These are phyloP conservation scores for Stephanodiscus minutulus DNA, from an alignment of 108 stramenopile species.

Conservation along the genomic window DNA sequence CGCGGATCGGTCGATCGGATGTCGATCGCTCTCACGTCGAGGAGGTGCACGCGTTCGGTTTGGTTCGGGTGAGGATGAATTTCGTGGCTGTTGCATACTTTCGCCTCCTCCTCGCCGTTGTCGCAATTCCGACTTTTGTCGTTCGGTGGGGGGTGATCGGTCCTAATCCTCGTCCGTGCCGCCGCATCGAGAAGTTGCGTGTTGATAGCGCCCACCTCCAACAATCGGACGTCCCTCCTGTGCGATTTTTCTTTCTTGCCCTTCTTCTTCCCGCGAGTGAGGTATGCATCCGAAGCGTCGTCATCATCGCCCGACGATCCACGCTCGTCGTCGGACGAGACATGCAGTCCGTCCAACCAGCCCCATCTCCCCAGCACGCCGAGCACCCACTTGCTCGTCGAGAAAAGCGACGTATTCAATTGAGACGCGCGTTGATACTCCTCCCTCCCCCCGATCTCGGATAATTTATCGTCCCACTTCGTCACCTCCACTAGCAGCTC, in stretches of 20 bases:
- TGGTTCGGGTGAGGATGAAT: background rate
- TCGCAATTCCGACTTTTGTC: constrained; percentile 6
- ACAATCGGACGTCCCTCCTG: constrained; percentile 61
- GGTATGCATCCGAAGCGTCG: background rate
- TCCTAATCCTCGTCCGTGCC: constrained; percentile 40
- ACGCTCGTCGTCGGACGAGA: constrained; percentile 4
- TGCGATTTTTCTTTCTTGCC: constrained; percentile 19
- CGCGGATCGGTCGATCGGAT: constrained; percentile 72
- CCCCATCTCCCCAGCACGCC: constrained; percentile 69
- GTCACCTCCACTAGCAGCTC: constrained; percentile 36
- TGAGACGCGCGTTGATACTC: constrained; percentile 88
- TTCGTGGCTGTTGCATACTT: background rate
- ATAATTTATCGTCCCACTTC: constrained; percentile 54
- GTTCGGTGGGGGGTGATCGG: constrained; percentile 8
- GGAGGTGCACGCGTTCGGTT: constrained; percentile 45
- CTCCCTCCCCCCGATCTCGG: constrained; percentile 68
- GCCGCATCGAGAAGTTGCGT: constrained; percentile 87
- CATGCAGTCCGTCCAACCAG: constrained; percentile 72
- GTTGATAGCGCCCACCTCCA: constrained; percentile 97
- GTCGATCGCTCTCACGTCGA: constrained; percentile 87
- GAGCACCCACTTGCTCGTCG: constrained; percentile 87
- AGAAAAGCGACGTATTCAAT: constrained; percentile 80
- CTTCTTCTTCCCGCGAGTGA: constrained; percentile 9
- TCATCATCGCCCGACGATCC: background rate
- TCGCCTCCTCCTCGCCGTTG: background rate